Evolutionary conservation across 371 early-diverging fungal species (phyloP).

Genomic region (Phascolomyces articulosus): DNA sequence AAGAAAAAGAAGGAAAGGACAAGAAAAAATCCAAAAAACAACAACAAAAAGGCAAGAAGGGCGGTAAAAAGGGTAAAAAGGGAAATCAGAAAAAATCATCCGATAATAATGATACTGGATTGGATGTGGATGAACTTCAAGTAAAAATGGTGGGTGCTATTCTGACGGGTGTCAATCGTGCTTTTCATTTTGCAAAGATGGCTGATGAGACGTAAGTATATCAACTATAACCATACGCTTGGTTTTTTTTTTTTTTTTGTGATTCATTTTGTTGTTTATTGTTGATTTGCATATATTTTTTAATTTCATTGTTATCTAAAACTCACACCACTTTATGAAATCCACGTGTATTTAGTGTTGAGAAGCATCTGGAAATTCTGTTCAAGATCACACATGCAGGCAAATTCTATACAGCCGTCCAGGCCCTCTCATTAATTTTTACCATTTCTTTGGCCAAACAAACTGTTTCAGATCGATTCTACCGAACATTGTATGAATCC

Average conservation of each 20-base stretch:
- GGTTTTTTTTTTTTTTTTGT: neutral
- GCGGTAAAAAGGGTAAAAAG: conserved; percentile 18
- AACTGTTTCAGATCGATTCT: conserved; percentile 80
- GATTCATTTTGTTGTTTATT: neutral
- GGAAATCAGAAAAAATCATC: conserved; percentile 36
- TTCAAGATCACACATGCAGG: conserved; percentile 88
- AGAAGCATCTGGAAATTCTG: conserved; percentile 82
- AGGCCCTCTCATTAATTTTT: conserved; percentile 88
- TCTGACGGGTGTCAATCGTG: conserved; percentile 94
- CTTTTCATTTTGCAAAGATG: conserved; percentile 89
- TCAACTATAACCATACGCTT: neutral
- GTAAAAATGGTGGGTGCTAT: conserved; percentile 90
- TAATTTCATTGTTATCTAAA: neutral
- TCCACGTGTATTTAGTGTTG: conserved; percentile 40
- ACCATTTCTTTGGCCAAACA: conserved; percentile 67
- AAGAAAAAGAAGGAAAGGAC: conserved; percentile 48
- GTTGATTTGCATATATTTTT: neutral
- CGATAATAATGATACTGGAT: conserved; percentile 36
- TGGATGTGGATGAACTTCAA: conserved; percentile 67
- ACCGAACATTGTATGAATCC: conserved; percentile 87
- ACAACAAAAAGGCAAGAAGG: neutral
- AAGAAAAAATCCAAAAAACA: conserved; percentile 18
- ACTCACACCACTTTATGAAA: neutral
- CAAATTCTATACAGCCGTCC: conserved; percentile 89
- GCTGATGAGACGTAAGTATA: conserved; percentile 68